Percentiles rank a stretch among this genome's conserved stretches.
Evolutionary conservation across 2,329 filamentous ascomycete species (phyloP).

Genomic region (Alternaria brassicicola): DNA sequence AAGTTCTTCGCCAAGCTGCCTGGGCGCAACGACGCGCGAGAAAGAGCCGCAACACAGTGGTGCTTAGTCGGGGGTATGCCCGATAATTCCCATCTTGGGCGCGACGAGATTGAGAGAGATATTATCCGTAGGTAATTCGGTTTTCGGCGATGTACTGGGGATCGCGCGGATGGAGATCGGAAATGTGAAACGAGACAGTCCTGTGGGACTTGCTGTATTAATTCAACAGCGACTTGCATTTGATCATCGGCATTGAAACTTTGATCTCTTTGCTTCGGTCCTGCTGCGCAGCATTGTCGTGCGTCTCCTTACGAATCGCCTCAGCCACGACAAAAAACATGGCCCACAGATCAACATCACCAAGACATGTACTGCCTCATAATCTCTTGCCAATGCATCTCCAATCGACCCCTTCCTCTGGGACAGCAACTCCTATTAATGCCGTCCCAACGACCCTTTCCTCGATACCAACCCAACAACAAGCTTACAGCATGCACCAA

Average conservation of each 20-base stretch:
- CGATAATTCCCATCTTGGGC: not conserved
- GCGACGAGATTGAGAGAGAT: not conserved
- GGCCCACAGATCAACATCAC: conserved; percentile 4
- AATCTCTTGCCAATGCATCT: not conserved
- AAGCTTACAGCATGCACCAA: not conserved
- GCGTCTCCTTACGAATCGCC: not conserved
- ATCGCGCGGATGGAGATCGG: not conserved
- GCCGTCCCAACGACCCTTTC: not conserved
- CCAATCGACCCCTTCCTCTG: not conserved
- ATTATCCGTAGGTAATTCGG: not conserved
- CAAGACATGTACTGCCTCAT: conserved; percentile 1
- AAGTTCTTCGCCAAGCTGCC: conserved; percentile 1
- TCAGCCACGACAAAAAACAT: not conserved
- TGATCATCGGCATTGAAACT: not conserved
- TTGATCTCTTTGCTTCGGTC: not conserved
- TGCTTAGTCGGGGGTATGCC: not conserved
- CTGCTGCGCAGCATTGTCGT: not conserved
- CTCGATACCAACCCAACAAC: not conserved
- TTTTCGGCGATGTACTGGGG: not conserved
- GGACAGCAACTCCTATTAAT: conserved; percentile 4
- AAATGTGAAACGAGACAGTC: not conserved
- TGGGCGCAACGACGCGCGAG: not conserved
- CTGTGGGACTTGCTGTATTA: not conserved
- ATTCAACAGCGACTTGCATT: not conserved
- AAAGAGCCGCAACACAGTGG: not conserved